A percentile compares a stretch with the other conserved stretches of the same genome.
phyloP scores from a whole-genome alignment of 805 yeast species.

The Zygotorulaspora danielsina region DNA sequence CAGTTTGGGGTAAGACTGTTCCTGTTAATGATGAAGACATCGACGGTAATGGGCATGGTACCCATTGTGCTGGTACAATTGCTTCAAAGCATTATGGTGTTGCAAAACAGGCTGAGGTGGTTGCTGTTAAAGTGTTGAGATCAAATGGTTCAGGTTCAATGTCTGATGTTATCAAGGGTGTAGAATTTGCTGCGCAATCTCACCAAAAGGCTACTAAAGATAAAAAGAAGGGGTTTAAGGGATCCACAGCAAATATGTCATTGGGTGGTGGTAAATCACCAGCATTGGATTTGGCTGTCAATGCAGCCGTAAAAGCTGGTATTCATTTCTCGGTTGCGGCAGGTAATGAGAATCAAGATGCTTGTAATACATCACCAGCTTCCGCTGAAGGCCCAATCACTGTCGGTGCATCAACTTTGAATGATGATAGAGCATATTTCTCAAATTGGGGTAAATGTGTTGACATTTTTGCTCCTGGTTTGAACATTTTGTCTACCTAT shows the following conservation, averaged over 20 bases:
- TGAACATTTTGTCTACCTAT: conserved; percentile 78
- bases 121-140: conserved; percentile 79
- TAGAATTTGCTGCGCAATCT: conserved; percentile 74
- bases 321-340: conserved; percentile 94
- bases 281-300: conserved; percentile 79
- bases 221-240: conserved; percentile 64
- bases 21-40: conserved; percentile 64
- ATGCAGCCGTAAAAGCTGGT: conserved; percentile 86
- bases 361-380: conserved; percentile 91
- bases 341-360: conserved; percentile 90
- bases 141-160: conserved; percentile 79
- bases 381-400: conserved; percentile 79
- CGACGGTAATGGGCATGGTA: conserved; percentile 93
- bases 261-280: conserved; percentile 91
- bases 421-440: conserved; percentile 89
- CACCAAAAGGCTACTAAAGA: conserved; percentile 50
- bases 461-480: conserved; percentile 95
- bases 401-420: conserved; percentile 90
- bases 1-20: conserved; percentile 78
- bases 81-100: conserved; percentile 78
- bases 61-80: conserved; percentile 96
- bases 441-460: conserved; percentile 95
- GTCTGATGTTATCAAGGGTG: conserved; percentile 82
- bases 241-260: conserved; percentile 89
- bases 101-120: conserved; percentile 72